Base-by-base conservation (phyloP, 2,329 filamentous ascomycete genomes). In the Diaporthe sp. region DNA sequence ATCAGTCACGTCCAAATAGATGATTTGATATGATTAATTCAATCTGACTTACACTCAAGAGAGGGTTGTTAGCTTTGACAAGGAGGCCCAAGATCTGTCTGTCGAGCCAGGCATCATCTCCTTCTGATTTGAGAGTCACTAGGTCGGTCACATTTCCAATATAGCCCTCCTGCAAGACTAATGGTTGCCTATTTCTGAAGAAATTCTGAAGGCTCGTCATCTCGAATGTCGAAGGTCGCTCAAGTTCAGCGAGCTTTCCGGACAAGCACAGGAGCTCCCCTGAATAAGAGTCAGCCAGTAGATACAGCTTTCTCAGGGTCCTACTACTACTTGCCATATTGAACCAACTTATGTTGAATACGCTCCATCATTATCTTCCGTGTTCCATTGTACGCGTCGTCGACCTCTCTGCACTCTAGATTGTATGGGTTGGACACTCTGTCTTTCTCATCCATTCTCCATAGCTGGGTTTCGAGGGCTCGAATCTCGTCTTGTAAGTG, bases 61-160 rank as follows among this genome's bases (percentile, higher is more conserved):
- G 4, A 1, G 31, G 46, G 8, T 69, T 69, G 22, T 69, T 69
- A 2, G 46, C 22, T 39, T 4, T 22, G 25, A 72, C 55, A 4
- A 72, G 19, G 3, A 72, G 42, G 10, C 22, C 3, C 6, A 72
- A 72, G 19, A 72, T 72, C 17, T 61, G 37, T 17, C 69, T 25
- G 15, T 72, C 55, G 2, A 72, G 69, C 69, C 69, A 72, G 9
- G 69, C 69, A 61, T 72, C 69, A 12, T 72, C 69, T 6, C 69
- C 31, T 1, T 8, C 12, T 1, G 55, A 42, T 12, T 72, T 72
- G 25, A 72, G 69, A 8, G 69, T 61, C 3, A 72, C 55, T 1
- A 72, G 15, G 17, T 72, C 69, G 15, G 42, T 0, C 3, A 12
- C 51, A 9, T 72, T 72, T 0, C 55, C 69, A 7, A 72, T 72